Base-by-base conservation (phyloP, 768 basidiomycete species). In the Tubosaeta brunneosetosa region DNA sequence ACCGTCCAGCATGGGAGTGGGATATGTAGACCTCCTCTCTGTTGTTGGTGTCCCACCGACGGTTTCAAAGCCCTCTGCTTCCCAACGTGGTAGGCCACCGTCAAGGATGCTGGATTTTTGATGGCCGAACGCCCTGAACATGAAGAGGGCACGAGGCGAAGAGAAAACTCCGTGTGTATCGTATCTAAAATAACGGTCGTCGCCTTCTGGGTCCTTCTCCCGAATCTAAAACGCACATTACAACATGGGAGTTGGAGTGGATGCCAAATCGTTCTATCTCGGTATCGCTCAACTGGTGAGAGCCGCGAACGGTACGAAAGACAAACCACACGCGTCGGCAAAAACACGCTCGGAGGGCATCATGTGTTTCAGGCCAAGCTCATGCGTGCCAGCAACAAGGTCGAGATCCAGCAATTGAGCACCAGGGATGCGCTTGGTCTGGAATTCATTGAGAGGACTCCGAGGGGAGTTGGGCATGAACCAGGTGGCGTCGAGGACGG, bases 81-180 rank as follows among this genome's bases (percentile, higher is more conserved):
- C 74, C 90, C 91, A 95, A 37, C 80, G 73, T 31, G 90, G 91
- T 12, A 97, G 78, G 17, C 94, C 95, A n/a, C 97, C 97, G 67
- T 98, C 84, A 14, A 99, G 77, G 11, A 98, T 79, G 55, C 88
- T 91, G 8, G 93, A 91, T 41, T 84, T 85, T 31, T 76, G 69
- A 68, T 99, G 97, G 8, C 91, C 91, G 69, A 97, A 93, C 22
- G 88, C 78, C 71, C 88, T 82, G 79, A 98, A 97, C 76, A 91
- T 98, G 76, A 90, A 98, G 41, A 94, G 78, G 2, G 92, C 91
- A 53, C 97, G 82, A 49, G 97, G 94, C 19, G 92, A 82, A 3
- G 90, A 92, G 75, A 98, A 97, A 16, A 97, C 74, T 11, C 97
- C 95, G 52, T 86, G 81, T 1, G 86, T 76, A 66, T 99, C 97